Percentiles rank a stretch among this genome's conserved stretches.
Conservation (phyloP, 1,284 basidiomycete genomes). For the Pyrrhoderma lamaoense region DNA sequence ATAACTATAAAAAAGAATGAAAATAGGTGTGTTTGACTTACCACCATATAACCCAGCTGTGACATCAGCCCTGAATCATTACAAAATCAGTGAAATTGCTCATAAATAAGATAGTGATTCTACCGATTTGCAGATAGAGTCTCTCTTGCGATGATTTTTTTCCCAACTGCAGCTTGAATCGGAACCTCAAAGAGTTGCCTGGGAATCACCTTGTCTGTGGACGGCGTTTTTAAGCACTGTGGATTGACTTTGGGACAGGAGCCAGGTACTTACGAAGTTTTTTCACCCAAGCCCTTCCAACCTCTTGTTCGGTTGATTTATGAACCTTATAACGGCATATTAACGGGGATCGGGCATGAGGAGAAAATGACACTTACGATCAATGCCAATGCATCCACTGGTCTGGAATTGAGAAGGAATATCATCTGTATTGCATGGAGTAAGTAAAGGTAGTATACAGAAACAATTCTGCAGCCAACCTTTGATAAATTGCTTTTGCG, state of each 20-base stretch:
- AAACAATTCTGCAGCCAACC: conserved; percentile 34
- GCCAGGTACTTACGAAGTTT: conserved; percentile 64
- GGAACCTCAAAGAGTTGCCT: conserved; percentile 92
- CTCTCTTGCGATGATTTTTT: conserved; percentile 85
- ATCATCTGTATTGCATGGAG: conserved; percentile 50
- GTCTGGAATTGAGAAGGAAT: conserved; percentile 80
- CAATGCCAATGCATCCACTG: conserved; percentile 88
- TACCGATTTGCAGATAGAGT: conserved; percentile 74
- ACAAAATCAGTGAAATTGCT: too few relatives aligned
- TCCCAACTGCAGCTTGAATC: conserved; percentile 78
- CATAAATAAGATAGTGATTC: too few relatives aligned
- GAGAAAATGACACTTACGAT: conserved; percentile 36
- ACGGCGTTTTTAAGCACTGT: background rate
- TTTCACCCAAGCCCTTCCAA: conserved; percentile 80
- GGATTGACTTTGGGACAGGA: background rate
- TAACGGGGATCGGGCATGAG: background rate
- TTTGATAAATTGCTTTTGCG: conserved; percentile 72
- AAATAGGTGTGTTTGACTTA: conserved; percentile 22
- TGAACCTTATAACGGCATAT: conserved; percentile 38
- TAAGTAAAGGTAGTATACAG: background rate
- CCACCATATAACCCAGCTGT: conserved; percentile 93
- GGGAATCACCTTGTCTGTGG: conserved; percentile 80
- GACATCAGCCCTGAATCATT: conserved; percentile 62
- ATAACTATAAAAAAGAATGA: conserved; percentile 18
- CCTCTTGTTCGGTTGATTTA: conserved; percentile 57